Percentiles rank a stretch among this genome's conserved stretches.
Evolutionary conservation across 2,329 filamentous ascomycete species (phyloP).

Genomic region (Claviceps cyperi): DNA sequence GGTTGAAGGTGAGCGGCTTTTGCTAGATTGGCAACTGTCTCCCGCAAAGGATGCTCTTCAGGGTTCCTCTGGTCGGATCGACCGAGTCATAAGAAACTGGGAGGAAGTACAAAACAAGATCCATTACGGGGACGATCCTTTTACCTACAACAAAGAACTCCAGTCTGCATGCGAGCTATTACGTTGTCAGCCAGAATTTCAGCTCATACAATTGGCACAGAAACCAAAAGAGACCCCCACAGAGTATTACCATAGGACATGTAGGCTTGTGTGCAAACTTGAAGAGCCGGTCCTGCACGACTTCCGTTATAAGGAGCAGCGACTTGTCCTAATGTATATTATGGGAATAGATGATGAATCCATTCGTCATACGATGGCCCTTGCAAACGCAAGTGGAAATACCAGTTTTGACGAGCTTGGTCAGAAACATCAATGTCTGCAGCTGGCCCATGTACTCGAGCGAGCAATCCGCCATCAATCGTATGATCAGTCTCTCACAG

Average conservation of each 20-base stretch:
- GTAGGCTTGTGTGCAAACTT: slow-evolving; percentile 19
- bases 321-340: slow-evolving; percentile 31
- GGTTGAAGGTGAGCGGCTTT: slow-evolving; percentile 40
- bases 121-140: slow-evolving; percentile 29
- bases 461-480: slow-evolving; percentile 33
- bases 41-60: slow-evolving; percentile 9
- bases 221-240: slow-evolving; percentile 34
- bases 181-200: slow-evolving; percentile 36
- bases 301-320: slow-evolving; percentile 3
- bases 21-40: slow-evolving; percentile 23
- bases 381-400: slow-evolving; percentile 7
- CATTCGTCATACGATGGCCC: slow-evolving; percentile 27
- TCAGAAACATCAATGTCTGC: slow-evolving; percentile 37
- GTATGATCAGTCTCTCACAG: slow-evolving; percentile 25
- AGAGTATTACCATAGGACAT: slow-evolving; percentile 33
- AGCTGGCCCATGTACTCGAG: slow-evolving; percentile 42
- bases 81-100: slow-evolving; percentile 30
- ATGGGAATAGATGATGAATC: slow-evolving; percentile 33
- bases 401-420: slow-evolving; percentile 26
- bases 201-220: slow-evolving; percentile 39
- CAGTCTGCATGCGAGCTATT: slow-evolving; percentile 32
- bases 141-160: slow-evolving; percentile 38
- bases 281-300: slow-evolving; percentile 18
- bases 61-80: slow-evolving; percentile 14
- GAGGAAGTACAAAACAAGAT: slow-evolving; percentile 24